Evolutionary conservation across 2,329 filamentous ascomycete genomes (phyloP).

Genomic region (Aspergillus chevalieri): DNA sequence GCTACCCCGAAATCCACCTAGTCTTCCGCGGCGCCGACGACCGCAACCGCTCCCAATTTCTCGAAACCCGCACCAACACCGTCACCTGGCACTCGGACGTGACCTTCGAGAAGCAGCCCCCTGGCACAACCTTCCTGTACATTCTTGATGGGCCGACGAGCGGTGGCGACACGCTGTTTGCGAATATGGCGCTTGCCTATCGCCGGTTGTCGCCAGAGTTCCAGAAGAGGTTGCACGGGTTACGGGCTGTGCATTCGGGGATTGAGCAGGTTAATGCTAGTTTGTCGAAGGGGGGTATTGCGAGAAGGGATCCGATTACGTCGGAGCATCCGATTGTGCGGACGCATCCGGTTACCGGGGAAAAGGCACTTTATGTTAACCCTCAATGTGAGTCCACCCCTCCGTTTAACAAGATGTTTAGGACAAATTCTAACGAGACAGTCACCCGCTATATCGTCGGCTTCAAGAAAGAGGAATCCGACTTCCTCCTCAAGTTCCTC

Average conservation of each 20-base stretch:
- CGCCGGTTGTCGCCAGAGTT: constrained; percentile 72
- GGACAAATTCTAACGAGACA: constrained; percentile 24
- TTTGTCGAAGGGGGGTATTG: constrained; percentile 60
- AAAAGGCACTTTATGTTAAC: constrained; percentile 79
- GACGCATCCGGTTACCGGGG: constrained; percentile 74
- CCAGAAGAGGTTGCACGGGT: constrained; percentile 70
- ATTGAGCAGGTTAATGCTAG: constrained; percentile 71
- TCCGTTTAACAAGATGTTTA: background rate
- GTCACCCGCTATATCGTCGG: constrained; percentile 76
- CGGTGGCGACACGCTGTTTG: constrained; percentile 81
- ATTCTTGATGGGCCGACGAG: constrained; percentile 73
- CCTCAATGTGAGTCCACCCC: constrained; percentile 61
- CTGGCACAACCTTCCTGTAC: constrained; percentile 84
- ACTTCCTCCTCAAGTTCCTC: constrained; percentile 68
- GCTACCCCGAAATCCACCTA: constrained; percentile 68
- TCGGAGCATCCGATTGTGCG: constrained; percentile 71
- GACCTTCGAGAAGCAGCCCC: constrained; percentile 80
- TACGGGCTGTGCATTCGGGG: constrained; percentile 75
- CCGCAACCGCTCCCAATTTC: constrained; percentile 55
- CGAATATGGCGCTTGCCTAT: constrained; percentile 74
- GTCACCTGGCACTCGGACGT: constrained; percentile 89
- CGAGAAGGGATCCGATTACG: constrained; percentile 67
- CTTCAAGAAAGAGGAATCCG: constrained; percentile 80
- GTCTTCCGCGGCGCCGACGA: constrained; percentile 68
- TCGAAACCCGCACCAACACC: constrained; percentile 66